Evolutionary conservation across 2,329 filamentous ascomycete genomes (phyloP).

Genomic region (Penicillium sp.): DNA sequence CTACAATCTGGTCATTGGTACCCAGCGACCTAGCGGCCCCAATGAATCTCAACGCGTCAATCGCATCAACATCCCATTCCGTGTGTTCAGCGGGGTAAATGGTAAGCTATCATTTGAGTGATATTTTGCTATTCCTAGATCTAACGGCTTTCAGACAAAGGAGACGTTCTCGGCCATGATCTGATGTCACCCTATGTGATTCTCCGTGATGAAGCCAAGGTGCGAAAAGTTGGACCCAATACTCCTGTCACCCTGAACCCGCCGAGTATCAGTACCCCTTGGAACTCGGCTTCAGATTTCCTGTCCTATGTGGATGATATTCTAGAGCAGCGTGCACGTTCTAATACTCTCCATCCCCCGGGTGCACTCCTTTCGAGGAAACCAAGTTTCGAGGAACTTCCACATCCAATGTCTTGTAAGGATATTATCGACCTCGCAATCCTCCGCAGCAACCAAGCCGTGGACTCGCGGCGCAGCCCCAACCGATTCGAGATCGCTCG

Average conservation of each 20-base stretch:
- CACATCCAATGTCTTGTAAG: conserved; percentile 60
- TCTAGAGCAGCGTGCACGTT: conserved; percentile 52
- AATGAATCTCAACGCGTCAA: conserved; percentile 75
- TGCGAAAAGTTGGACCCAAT: conserved; percentile 48
- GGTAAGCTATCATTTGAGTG: conserved; percentile 37
- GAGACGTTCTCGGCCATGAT: conserved; percentile 87
- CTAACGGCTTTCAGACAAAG: conserved; percentile 50
- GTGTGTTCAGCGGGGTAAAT: conserved; percentile 89
- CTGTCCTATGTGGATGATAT: conserved; percentile 72
- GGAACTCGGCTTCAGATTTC: conserved; percentile 58
- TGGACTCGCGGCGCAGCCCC: conserved; percentile 67
- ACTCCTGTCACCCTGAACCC: conserved; percentile 37
- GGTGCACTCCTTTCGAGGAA: conserved; percentile 66
- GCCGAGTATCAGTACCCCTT: conserved; percentile 40
- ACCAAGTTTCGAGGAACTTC: conserved; percentile 47
- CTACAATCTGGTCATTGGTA: conserved; percentile 87
- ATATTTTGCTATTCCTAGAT: not conserved
- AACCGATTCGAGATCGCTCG: conserved; percentile 94
- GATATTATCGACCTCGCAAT: conserved; percentile 90
- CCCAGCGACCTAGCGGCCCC: conserved; percentile 72
- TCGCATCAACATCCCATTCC: conserved; percentile 87
- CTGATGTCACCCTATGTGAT: conserved; percentile 91
- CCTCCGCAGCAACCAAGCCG: conserved; percentile 67
- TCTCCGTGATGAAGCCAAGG: conserved; percentile 72
- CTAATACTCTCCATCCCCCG: conserved; percentile 55